A percentile compares a stretch with the other conserved stretches of the same genome.
Evolutionary conservation across 2,329 filamentous ascomycete species (phyloP).

Genomic region (Dryadomyces quercivorus): DNA sequence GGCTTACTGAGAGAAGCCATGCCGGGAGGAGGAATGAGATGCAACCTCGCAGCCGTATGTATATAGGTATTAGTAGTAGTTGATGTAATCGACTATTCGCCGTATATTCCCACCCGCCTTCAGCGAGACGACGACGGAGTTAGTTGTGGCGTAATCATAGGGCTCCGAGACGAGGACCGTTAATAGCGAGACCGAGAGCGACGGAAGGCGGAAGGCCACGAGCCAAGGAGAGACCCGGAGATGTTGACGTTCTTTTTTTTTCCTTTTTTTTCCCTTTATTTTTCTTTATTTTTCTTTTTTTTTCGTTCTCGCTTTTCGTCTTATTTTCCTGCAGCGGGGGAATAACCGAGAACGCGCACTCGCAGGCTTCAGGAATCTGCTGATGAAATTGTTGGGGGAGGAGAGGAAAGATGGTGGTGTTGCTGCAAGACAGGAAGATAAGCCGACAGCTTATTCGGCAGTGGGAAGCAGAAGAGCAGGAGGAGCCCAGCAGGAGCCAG

Average conservation of each 20-base stretch:
- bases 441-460: no score
- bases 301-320: no score
- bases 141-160: neutral
- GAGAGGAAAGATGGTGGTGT: no score
- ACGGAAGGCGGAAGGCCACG: neutral
- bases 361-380: no score
- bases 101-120: neutral
- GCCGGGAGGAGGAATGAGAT: slow-evolving; percentile 19
- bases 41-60: neutral
- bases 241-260: neutral
- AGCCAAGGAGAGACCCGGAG: neutral
- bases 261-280: no score
- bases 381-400: no score
- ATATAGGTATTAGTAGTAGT: neutral
- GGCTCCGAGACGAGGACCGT: neutral
- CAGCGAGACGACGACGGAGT: neutral
- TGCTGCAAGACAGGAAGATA: no score
- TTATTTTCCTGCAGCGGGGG: no score
- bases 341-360: no score
- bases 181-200: neutral
- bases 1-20: slow-evolving; percentile 25
- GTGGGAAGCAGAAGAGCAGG: no score
- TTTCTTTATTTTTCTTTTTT: no score
- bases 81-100: neutral
- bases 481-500: no score